A percentile compares a stretch with the other conserved stretches of the same genome.
phyloP scores from a whole-genome alignment of 148 eudicot species.

The Nyssa sinensis region DNA sequence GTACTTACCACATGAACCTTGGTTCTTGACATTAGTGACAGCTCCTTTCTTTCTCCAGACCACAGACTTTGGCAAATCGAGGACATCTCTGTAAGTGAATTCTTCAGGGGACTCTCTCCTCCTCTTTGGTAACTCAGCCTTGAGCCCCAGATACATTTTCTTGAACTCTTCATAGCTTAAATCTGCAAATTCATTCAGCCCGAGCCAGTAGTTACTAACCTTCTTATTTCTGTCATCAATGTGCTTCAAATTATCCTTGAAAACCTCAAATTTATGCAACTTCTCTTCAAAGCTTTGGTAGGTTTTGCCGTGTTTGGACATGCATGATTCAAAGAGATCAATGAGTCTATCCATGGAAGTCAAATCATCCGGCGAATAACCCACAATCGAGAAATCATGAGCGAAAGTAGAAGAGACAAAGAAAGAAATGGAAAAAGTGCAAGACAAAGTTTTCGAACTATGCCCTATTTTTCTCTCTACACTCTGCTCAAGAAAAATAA shows the following conservation, averaged over 20 bases:
- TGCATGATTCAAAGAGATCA: constrained; percentile 82
- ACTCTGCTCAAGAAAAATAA: too few species aligned
- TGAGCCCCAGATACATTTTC: constrained; percentile 74
- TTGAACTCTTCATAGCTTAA: constrained; percentile 92
- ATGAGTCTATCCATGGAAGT: constrained; percentile 57
- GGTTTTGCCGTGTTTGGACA: constrained; percentile 65
- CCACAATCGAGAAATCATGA: constrained; percentile 74
- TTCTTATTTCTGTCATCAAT: constrained; percentile 86
- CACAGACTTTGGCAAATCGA: constrained; percentile 67
- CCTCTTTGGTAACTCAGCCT: constrained; percentile 34
- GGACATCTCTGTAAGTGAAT: constrained; percentile 60
- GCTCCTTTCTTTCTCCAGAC: constrained; percentile 94
- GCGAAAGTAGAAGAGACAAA: constrained; percentile 22
- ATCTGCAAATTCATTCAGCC: constrained; percentile 87
- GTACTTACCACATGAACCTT: constrained; percentile 83
- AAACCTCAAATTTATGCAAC: constrained; percentile 88
- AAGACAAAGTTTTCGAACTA: too few species aligned
- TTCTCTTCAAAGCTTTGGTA: constrained; percentile 81
- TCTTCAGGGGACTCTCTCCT: constrained; percentile 45
- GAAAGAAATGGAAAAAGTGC: constrained; percentile 27
- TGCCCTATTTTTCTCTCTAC: too few species aligned
- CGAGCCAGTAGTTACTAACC: constrained; percentile 78
- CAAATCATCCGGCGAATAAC: constrained; percentile 74
- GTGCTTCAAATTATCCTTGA: constrained; percentile 85
- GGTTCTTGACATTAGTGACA: constrained; percentile 82